A percentile compares a stretch with the other conserved stretches of the same genome.
Evolutionary conservation across 495 filamentous ascomycete species (phyloP).

Genomic region (Talaromyces thailandensis): DNA sequence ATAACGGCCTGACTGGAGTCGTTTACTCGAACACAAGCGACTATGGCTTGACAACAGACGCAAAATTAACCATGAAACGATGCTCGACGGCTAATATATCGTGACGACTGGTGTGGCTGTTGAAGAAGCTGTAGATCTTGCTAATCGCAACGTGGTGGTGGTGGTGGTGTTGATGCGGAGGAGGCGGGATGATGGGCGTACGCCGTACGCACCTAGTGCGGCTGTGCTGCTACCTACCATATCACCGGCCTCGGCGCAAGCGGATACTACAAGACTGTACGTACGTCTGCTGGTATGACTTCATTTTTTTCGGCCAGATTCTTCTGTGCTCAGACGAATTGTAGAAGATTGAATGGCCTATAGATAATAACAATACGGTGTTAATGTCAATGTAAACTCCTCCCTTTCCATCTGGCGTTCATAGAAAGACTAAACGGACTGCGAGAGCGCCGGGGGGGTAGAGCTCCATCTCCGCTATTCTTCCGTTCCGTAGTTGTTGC

Average conservation of each 20-base stretch:
- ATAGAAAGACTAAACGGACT: neutral
- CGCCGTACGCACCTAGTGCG: neutral
- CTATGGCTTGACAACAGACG: neutral
- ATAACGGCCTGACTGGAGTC: neutral
- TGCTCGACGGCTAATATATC: neutral
- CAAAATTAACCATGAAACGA: neutral
- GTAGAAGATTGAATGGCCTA: neutral
- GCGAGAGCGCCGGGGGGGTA: no score
- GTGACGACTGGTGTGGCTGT: neutral
- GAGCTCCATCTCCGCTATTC: neutral
- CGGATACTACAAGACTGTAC: no score
- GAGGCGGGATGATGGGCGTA: neutral
- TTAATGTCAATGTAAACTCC: neutral
- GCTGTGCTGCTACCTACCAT: neutral
- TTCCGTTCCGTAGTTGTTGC: conserved; percentile 2
- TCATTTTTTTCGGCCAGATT: neutral
- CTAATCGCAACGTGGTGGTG: neutral
- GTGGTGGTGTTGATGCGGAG: neutral
- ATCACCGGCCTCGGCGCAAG: neutral
- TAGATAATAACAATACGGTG: neutral
- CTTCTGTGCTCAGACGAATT: neutral
- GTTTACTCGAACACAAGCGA: neutral
- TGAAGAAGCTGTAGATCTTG: neutral
- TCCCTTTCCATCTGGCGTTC: neutral
- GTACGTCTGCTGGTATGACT: neutral